Percentiles rank a stretch among this genome's conserved stretches.
phyloP scores from a whole-genome alignment of 1,284 basidiomycete genomes.

The Agroathelia rolfsii region DNA sequence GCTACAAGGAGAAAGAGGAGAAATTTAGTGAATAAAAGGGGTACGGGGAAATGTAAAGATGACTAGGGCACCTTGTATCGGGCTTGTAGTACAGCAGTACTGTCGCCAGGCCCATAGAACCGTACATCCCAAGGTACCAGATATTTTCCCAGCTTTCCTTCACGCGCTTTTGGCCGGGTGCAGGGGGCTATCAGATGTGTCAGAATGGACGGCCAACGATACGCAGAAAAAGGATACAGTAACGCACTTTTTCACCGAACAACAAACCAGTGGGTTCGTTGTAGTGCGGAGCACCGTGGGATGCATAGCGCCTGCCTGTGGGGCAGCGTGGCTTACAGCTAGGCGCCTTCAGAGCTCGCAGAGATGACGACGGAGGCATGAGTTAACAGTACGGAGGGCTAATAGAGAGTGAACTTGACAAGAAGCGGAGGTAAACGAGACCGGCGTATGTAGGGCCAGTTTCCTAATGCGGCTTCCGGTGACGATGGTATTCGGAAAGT shows the following conservation, averaged over 20 bases:
- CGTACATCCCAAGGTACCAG: slow-evolving; percentile 89
- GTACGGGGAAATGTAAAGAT: slow-evolving; percentile 1
- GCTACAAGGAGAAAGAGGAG: too few relatives aligned
- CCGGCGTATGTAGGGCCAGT: too few relatives aligned
- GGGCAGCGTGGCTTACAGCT: too few relatives aligned
- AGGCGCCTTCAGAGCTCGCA: too few relatives aligned
- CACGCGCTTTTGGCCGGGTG: slow-evolving; percentile 74
- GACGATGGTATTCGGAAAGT: too few relatives aligned
- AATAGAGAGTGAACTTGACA: too few relatives aligned
- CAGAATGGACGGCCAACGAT: slow-evolving; percentile 1
- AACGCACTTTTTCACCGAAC: slow-evolving; percentile 79
- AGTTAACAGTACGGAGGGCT: too few relatives aligned
- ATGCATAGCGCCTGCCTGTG: slow-evolving; percentile 48
- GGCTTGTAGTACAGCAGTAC: slow-evolving; percentile 90
- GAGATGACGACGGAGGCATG: too few relatives aligned
- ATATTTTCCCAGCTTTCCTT: slow-evolving; percentile 84
- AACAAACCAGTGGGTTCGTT: slow-evolving; percentile 84
- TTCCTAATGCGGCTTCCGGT: too few relatives aligned
- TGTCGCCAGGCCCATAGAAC: slow-evolving; percentile 69
- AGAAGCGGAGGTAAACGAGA: too few relatives aligned
- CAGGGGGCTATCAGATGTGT: slow-evolving; percentile 45
- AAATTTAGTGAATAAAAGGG: slow-evolving; percentile 4
- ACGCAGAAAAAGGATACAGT: slow-evolving; percentile 4
- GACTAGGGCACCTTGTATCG: slow-evolving; percentile 83
- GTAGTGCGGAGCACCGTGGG: slow-evolving; percentile 72